Percentiles rank a stretch among this genome's conserved stretches.
phyloP scores from a whole-genome alignment of 176 grass and related monocot genomes.

The Typha latifolia region DNA sequence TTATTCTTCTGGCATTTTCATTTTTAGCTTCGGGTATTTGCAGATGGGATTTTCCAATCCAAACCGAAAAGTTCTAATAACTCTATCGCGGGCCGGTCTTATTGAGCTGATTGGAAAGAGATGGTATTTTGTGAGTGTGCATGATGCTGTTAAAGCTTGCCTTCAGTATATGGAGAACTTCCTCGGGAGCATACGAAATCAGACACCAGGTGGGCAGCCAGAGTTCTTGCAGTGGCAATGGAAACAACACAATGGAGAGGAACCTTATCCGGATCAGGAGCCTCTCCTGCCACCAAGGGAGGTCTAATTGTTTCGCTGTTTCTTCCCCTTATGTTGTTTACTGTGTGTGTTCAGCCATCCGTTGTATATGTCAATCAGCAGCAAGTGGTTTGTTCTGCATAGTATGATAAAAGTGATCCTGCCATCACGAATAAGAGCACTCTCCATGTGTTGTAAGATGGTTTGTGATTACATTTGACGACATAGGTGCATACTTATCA shows the following conservation, averaged over 20 bases:
- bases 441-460: too few species aligned
- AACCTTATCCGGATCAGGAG: neutral
- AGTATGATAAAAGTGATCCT: neutral
- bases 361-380: neutral
- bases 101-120: conserved; percentile 9
- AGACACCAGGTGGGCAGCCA: neutral
- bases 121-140: conserved; percentile 13
- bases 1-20: neutral
- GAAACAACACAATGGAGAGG: conserved; percentile 2
- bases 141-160: conserved; percentile 12
- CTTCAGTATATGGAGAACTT: conserved; percentile 2
- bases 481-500: neutral
- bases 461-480: too few species aligned
- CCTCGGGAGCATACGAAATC: neutral
- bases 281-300: neutral
- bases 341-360: neutral
- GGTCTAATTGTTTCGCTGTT: neutral
- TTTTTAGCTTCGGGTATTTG: neutral
- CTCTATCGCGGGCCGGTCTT: neutral
- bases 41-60: conserved; percentile 18
- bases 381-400: too few species aligned
- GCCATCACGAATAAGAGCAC: neutral
- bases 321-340: neutral
- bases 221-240: neutral
- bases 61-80: conserved; percentile 10